Percentiles rank a stretch among this genome's conserved stretches.
phyloP scores from a whole-genome alignment of 257 asterid species.

The Orobanche coerulescens region DNA sequence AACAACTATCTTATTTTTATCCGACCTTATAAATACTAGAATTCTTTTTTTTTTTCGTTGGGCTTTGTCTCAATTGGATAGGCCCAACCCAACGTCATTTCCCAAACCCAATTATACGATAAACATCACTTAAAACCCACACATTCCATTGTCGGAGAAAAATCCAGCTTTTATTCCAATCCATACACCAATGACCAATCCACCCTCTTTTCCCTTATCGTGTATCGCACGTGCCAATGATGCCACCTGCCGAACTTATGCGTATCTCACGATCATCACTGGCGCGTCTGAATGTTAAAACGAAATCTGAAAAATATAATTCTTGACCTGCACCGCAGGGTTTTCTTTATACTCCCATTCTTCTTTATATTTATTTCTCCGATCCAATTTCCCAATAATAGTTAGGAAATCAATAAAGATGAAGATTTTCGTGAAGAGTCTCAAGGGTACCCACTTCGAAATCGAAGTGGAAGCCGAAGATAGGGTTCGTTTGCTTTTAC shows the following conservation, averaged over 20 bases:
- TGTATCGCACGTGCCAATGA: conserved; percentile 12
- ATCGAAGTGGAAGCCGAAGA: conserved; percentile 37
- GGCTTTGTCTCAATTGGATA: neutral
- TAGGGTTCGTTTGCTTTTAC: conserved; percentile 24
- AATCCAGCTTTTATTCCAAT: neutral
- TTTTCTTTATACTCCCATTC: conserved; percentile 11
- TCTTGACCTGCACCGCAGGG: conserved; percentile 25
- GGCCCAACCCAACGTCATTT: conserved; percentile 9
- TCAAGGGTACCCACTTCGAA: conserved; percentile 42
- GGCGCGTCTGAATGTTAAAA: neutral
- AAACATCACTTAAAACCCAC: conserved; percentile 10
- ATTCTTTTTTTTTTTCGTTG: no score
- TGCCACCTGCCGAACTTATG: neutral
- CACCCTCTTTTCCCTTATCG: neutral
- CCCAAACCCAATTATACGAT: neutral
- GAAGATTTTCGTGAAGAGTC: conserved; percentile 42
- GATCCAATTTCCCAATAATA: conserved; percentile 18
- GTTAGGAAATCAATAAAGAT: conserved; percentile 3
- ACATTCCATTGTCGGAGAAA: neutral
- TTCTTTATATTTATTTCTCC: conserved; percentile 15
- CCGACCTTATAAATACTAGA: no score
- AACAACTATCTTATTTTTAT: no score
- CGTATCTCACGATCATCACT: neutral
- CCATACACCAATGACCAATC: neutral
- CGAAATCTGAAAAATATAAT: conserved; percentile 5